Evolutionary conservation across 305 asterid species (phyloP).

Genomic region (Solanum hybrid): DNA sequence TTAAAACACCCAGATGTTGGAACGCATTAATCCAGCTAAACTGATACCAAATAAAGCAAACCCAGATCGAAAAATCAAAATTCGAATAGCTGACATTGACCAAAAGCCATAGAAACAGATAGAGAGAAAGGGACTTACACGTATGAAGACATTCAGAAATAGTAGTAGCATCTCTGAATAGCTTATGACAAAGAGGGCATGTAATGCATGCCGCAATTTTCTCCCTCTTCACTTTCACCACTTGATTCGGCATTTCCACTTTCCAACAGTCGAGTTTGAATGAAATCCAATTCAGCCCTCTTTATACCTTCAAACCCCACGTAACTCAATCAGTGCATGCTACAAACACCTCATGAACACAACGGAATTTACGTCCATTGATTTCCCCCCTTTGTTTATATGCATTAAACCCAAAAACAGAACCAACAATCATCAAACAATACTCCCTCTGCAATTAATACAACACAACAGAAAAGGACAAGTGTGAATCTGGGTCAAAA

Average conservation of each 20-base stretch:
- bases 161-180: slow-evolving; percentile 82
- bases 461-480: background rate
- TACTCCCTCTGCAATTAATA: background rate
- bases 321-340: slow-evolving; percentile 42
- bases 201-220: slow-evolving; percentile 91
- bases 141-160: slow-evolving; percentile 93
- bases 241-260: slow-evolving; percentile 57
- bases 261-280: background rate
- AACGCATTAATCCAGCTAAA: background rate
- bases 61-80: background rate
- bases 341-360: slow-evolving; percentile 16
- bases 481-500: background rate
- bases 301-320: background rate
- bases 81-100: slow-evolving; percentile 3
- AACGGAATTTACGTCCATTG: slow-evolving; percentile 35
- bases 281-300: background rate
- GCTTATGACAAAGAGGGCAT: slow-evolving; percentile 79
- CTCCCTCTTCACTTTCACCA: slow-evolving; percentile 54
- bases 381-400: slow-evolving; percentile 13
- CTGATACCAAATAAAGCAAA: background rate
- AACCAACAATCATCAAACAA: background rate
- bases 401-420: slow-evolving; percentile 2
- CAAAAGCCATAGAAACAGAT: background rate
- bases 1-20: background rate
- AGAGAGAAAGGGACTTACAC: slow-evolving; percentile 38